phyloP scores from a whole-genome alignment of 805 yeast species.

The Monosporozyma yasuniensis region DNA sequence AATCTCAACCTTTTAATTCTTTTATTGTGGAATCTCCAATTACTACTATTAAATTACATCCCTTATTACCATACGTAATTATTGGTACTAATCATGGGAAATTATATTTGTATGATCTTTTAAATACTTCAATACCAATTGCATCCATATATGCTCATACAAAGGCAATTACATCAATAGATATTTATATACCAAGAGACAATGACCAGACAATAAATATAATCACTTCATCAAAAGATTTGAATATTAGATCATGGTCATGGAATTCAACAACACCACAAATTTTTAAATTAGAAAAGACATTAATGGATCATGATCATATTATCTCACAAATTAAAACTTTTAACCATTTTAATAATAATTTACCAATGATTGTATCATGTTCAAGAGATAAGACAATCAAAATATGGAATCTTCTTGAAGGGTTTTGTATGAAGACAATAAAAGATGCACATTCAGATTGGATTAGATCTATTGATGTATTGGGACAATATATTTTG shows the following conservation, averaged over 20 bases:
- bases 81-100: slow-evolving; percentile 68
- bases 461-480: slow-evolving; percentile 71
- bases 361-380: slow-evolving; percentile 36
- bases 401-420: slow-evolving; percentile 55
- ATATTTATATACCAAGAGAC: slow-evolving; percentile 2
- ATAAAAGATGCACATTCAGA: slow-evolving; percentile 69
- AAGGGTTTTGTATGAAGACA: slow-evolving; percentile 59
- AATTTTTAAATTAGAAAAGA: slow-evolving; percentile 43
- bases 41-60: slow-evolving; percentile 63
- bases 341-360: slow-evolving; percentile 25
- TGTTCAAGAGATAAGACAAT: slow-evolving; percentile 57
- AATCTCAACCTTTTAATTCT: neutral
- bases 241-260: slow-evolving; percentile 47
- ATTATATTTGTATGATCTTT: slow-evolving; percentile 60
- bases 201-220: neutral
- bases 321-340: slow-evolving; percentile 57
- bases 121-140: slow-evolving; percentile 53
- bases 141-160: slow-evolving; percentile 67
- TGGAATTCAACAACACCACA: slow-evolving; percentile 3
- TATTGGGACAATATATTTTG: slow-evolving; percentile 48
- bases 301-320: slow-evolving; percentile 81
- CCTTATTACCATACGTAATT: slow-evolving; percentile 53
- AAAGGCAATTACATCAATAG: slow-evolving; percentile 41
- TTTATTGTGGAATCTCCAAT: slow-evolving; percentile 40
- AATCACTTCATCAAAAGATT: slow-evolving; percentile 45